phyloP scores from a whole-genome alignment of 2,329 filamentous ascomycete species.

The Epichloe festucae region DNA sequence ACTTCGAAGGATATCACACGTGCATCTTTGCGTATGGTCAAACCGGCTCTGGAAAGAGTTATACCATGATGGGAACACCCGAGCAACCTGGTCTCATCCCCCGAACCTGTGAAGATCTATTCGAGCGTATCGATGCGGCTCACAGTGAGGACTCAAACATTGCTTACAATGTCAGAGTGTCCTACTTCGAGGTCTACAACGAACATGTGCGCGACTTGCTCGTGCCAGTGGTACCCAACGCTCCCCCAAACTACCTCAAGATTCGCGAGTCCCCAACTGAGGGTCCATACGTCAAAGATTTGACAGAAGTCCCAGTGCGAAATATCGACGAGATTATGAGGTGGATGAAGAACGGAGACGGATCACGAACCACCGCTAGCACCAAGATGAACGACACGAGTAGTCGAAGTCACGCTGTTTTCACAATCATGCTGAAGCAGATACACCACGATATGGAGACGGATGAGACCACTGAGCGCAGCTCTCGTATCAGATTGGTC shows the following conservation, averaged over 20 bases:
- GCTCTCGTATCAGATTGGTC: conserved; percentile 84
- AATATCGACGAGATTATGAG: conserved; percentile 78
- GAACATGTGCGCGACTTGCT: conserved; percentile 94
- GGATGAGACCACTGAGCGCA: conserved; percentile 94
- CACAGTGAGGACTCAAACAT: conserved; percentile 75
- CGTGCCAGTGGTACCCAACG: conserved; percentile 55
- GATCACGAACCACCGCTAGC: conserved; percentile 75
- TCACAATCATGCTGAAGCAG: conserved; percentile 95
- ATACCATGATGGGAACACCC: conserved; percentile 89
- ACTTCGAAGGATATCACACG: conserved; percentile 98
- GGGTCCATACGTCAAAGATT: conserved; percentile 90
- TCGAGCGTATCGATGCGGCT: conserved; percentile 74
- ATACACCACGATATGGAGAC: conserved; percentile 95
- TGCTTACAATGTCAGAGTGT: conserved; percentile 93
- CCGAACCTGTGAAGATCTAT: conserved; percentile 88
- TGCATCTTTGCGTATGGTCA: conserved; percentile 99
- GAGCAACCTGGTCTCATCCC: conserved; percentile 82
- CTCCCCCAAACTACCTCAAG: conserved; percentile 87
- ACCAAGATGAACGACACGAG: conserved; percentile 99
- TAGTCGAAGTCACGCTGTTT: conserved; percentile 90
- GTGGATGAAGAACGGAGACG: conserved; percentile 81
- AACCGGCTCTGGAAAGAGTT: conserved; percentile 94
- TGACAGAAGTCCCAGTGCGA: conserved; percentile 85
- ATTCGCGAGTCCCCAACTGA: conserved; percentile 92
- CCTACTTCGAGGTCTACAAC: conserved; percentile 99